Conservation (phyloP, 768 basidiomycete genomes). For the Suillus weaverae region DNA sequence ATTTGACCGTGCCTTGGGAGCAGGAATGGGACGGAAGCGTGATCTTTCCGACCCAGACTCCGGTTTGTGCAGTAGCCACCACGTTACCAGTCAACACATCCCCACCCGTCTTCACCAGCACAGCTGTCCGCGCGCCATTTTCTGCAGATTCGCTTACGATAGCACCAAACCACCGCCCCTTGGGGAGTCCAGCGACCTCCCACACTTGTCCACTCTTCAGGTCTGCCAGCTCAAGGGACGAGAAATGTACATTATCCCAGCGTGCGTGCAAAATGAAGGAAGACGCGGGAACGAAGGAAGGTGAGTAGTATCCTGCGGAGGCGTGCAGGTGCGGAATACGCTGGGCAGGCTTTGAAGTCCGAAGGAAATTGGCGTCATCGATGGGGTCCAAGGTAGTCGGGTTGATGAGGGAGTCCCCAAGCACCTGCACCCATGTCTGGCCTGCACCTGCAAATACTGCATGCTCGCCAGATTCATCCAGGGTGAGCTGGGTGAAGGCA, state of each 20-base stretch:
- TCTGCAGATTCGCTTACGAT: constrained; percentile 47
- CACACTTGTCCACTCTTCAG: constrained; percentile 42
- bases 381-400: constrained; percentile 3
- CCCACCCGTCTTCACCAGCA: constrained; percentile 64
- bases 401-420: constrained; percentile 43
- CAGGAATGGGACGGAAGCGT: constrained; percentile 43
- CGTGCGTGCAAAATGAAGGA: constrained; percentile 59
- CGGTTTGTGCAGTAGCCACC: constrained; percentile 61
- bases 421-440: constrained; percentile 50
- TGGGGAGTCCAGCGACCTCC: constrained; percentile 56
- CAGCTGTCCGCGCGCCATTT: constrained; percentile 47
- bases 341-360: constrained; percentile 34
- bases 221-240: constrained; percentile 65
- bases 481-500: constrained; percentile 61
- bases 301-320: constrained; percentile 61
- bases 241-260: constrained; percentile 66
- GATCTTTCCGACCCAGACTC: constrained; percentile 66
- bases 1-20: constrained; percentile 31
- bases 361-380: constrained; percentile 6
- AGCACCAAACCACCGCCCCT: constrained; percentile 67
- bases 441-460: constrained; percentile 73
- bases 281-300: constrained; percentile 49
- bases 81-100: constrained; percentile 61
- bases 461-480: constrained; percentile 51
- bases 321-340: constrained; percentile 48